A percentile compares a stretch with the other conserved stretches of the same genome.
phyloP scores from a whole-genome alignment of 2,329 filamentous ascomycete genomes.

The Setomelanomma holmii region DNA sequence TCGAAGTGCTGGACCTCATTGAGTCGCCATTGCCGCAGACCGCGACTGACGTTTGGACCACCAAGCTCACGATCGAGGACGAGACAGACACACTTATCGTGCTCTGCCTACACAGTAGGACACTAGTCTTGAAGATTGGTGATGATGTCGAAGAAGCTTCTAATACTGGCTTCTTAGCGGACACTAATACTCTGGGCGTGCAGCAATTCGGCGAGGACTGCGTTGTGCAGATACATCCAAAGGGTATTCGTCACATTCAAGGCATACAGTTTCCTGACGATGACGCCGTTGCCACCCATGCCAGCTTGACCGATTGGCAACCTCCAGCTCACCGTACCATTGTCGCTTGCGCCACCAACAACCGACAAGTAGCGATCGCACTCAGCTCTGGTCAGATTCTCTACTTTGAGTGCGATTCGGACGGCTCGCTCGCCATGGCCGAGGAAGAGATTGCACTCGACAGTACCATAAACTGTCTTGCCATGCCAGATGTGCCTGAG shows the following conservation, averaged over 20 bases:
- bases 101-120: slow-evolving; percentile 89
- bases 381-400: slow-evolving; percentile 96
- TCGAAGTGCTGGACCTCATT: slow-evolving; percentile 95
- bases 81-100: slow-evolving; percentile 94
- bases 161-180: slow-evolving; percentile 89
- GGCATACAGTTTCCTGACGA: slow-evolving; percentile 56
- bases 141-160: slow-evolving; percentile 96
- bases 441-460: slow-evolving; percentile 94
- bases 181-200: slow-evolving; percentile 87
- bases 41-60: slow-evolving; percentile 94
- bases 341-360: slow-evolving; percentile 91
- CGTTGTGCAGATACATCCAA: slow-evolving; percentile 93
- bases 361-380: slow-evolving; percentile 90
- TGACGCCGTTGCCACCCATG: slow-evolving; percentile 39
- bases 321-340: slow-evolving; percentile 94
- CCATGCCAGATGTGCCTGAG: slow-evolving; percentile 89
- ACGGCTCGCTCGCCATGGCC: slow-evolving; percentile 90
- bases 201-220: slow-evolving; percentile 94
- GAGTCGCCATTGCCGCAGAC: slow-evolving; percentile 87
- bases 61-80: slow-evolving; percentile 81
- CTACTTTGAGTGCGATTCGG: slow-evolving; percentile 96
- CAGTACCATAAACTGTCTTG: slow-evolving; percentile 93
- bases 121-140: slow-evolving; percentile 90
- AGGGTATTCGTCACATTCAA: slow-evolving; percentile 89
- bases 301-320: slow-evolving; percentile 89